Base-by-base conservation (phyloP, 352 stramenopile genomes). In the Phytopythium litorale region DNA sequence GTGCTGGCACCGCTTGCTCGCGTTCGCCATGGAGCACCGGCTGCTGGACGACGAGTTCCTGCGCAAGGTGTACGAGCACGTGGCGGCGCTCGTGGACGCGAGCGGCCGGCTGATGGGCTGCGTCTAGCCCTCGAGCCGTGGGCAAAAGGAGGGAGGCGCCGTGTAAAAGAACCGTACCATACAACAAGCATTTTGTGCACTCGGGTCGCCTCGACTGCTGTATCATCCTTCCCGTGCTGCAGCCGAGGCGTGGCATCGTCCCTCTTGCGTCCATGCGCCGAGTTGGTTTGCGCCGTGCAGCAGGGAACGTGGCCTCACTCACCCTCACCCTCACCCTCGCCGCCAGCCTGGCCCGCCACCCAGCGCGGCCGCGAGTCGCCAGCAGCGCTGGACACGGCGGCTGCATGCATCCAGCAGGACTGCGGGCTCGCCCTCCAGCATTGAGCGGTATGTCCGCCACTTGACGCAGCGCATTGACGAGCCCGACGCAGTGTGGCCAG, bases 21-120 rank as follows among this genome's bases (percentile, higher is more conserved):
- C 74, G 15, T 87, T 89, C 48, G 75, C 81, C 45, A 54, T 79
- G 50, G 80, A 89, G 63, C 84, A 89, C 71, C 66, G 66, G 57
- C 73, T 89, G 48, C 66, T 89, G 54, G 78, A 89, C 35, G 69
- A 85, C 56, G 64, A 68, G 15, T 81, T 87, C 52, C 72, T 89
- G 56, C 66, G 73, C 53, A 75, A 82, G 56, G 74, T 84, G 42
- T 80, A 74, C 68, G 68, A 85, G 49, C 75, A 84, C 65, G 76
- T 86, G 43, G 38, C 58, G 58, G 67, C 79, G 58, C 68, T 89
- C 65, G 68, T 82, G 40, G 59, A 59, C 33, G 62, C 73, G 45
- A 51, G 55, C 38, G 7, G 2, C 40, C 18, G 16, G 19, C 55
- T 60, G 38, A 37, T 51, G 55, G 56, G 42, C 13, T 13, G 38